Conservation (phyloP, 2,329 filamentous ascomycete species). For the Clarireedia hainanense region DNA sequence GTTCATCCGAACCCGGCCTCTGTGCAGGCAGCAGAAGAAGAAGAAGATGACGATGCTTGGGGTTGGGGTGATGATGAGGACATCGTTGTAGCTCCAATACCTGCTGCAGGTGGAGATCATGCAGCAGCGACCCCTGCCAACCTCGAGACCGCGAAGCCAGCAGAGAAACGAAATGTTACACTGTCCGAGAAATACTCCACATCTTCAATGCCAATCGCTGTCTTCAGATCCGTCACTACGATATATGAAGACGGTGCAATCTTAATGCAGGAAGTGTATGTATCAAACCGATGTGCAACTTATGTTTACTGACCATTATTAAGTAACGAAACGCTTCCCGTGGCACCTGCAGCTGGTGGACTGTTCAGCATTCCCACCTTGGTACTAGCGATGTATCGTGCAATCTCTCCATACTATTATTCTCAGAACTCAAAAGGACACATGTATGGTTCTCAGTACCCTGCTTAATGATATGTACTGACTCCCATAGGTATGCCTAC, state of each 20-base stretch:
- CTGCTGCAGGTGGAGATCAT: conserved; percentile 5
- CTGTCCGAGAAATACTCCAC: conserved; percentile 82
- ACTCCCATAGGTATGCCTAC: conserved; percentile 48
- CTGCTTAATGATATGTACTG: neutral
- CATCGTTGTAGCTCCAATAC: conserved; percentile 29
- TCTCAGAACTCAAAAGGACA: conserved; percentile 52
- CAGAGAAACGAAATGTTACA: conserved; percentile 50
- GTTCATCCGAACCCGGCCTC: neutral
- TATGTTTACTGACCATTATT: conserved; percentile 1
- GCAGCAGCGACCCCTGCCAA: neutral
- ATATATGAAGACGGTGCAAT: conserved; percentile 54
- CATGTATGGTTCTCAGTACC: conserved; percentile 42
- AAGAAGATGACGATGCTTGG: conserved; percentile 48
- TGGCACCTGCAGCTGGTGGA: conserved; percentile 59
- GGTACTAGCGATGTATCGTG: conserved; percentile 70
- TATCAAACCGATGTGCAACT: conserved; percentile 2
- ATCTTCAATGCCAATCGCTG: conserved; percentile 75
- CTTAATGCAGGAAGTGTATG: conserved; percentile 45
- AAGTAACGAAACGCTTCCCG: conserved; percentile 42
- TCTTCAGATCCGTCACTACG: conserved; percentile 57
- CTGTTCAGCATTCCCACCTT: conserved; percentile 67
- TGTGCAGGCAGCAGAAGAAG: conserved; percentile 31
- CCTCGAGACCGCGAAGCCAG: neutral
- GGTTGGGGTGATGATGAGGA: conserved; percentile 71
- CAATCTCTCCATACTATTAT: conserved; percentile 69